Base-by-base conservation (phyloP, 306 rosid species). In the Betula pendula region DNA sequence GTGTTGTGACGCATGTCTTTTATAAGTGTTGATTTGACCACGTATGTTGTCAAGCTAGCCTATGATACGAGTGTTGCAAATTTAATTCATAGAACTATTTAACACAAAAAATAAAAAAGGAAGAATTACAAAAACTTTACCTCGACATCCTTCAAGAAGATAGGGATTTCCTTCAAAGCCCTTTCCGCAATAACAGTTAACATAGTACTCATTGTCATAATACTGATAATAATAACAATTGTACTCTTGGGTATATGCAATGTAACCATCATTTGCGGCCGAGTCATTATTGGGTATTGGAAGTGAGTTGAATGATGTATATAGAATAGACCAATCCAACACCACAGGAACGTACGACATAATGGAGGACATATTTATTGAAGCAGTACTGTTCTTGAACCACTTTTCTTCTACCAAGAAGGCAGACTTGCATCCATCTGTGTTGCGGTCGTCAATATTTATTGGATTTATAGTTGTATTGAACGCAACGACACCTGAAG, bases 151-250 rank as follows among this genome's bases (percentile, higher is more conserved):
- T 13, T 1, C 19, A 3, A 1, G 19, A 60, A 29, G 68, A 60
- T 4, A 27, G 1, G 68, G 5, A 60, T 60, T 60, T 29, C 42
- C 68, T 29, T 60, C 12, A 0, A 13, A 29, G 20, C 43, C 3
- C 2, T 0, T 0, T 1, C 0, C 0, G 66, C 66, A 58, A 3
- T 2, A 3, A 25, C 66, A 25, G 0, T 20, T 4, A 22, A 0
- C 0, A 2, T 2, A 45, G 50, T 0, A 2, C 12, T 45, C 16
- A 0, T 2, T 29, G 33, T 6, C 19, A 20, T 6, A n/a, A 1
- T 6, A 51, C 19, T 1, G 0, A 0, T 1, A 0, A 0, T 29
- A 0, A 29, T 1, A 2, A 1, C 6, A 0, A 48, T 1, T 0
- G 52, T 0, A 15, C 15, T 48, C 52, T 29, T 0, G 1, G 1